These are phyloP conservation scores for Colletotrichum sp. DNA, from an alignment of 2,329 filamentous ascomycete genomes.

Conservation along the genomic window DNA sequence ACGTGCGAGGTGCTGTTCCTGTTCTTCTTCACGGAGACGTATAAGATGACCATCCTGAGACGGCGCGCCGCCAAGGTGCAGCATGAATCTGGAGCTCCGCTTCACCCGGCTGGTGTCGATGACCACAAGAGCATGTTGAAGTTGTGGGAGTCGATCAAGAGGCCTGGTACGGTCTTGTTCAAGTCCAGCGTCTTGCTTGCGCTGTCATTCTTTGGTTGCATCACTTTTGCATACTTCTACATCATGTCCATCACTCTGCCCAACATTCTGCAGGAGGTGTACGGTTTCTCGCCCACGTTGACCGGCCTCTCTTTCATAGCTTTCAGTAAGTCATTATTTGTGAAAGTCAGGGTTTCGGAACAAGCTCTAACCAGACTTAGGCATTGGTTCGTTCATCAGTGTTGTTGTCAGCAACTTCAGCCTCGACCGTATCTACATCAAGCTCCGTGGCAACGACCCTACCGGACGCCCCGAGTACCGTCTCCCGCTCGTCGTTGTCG, in stretches of 20 bases:
- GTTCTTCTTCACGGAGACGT: conserved; percentile 62
- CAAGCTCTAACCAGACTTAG: too few relatives aligned
- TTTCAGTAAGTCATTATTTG: conserved; percentile 61
- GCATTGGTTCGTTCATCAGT: conserved; percentile 51
- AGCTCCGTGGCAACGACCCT: conserved; percentile 43
- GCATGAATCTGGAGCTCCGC: conserved; percentile 28
- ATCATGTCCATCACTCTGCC: conserved; percentile 59
- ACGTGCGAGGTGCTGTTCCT: conserved; percentile 57
- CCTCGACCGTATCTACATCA: conserved; percentile 59
- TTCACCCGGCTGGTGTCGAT: conserved; percentile 9
- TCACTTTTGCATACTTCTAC: conserved; percentile 59
- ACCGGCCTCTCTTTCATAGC: conserved; percentile 58
- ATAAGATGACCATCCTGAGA: conserved; percentile 60
- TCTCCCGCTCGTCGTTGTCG: conserved; percentile 55
- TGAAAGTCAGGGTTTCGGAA: too few relatives aligned
- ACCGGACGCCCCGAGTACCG: conserved; percentile 58
- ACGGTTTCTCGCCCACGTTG: conserved; percentile 53
- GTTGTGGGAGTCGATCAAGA: conserved; percentile 44
- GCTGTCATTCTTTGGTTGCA: conserved; percentile 48
- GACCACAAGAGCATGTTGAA: conserved; percentile 31
- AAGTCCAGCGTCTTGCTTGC: conserved; percentile 58
- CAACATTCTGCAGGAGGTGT: conserved; percentile 51
- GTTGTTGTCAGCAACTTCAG: conserved; percentile 53
- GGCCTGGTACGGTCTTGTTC: conserved; percentile 51
- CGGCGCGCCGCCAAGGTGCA: conserved; percentile 40